Evolutionary conservation across 116 monocot species (phyloP).

Genomic region (Posidonia oceanica): DNA sequence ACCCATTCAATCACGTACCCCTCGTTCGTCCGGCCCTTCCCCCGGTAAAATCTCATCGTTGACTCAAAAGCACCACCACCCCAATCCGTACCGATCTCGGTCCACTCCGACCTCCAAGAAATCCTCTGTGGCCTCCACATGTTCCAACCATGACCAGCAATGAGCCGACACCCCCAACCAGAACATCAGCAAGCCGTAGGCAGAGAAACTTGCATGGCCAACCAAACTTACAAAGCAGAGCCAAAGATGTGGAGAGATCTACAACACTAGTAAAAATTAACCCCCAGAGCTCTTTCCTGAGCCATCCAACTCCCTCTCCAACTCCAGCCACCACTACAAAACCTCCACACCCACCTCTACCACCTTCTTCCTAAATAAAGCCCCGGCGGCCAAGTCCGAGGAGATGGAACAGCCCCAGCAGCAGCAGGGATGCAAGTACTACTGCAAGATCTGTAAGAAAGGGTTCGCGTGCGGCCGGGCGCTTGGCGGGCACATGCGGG

Average conservation of each 20-base stretch:
- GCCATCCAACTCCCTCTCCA: background rate
- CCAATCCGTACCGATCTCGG: no score
- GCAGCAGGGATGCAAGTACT: conserved; percentile 29
- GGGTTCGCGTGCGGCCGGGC: conserved; percentile 68
- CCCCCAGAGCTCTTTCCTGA: background rate
- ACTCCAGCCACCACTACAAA: conserved; percentile 2
- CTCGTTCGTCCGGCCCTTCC: no score
- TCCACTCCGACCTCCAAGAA: background rate
- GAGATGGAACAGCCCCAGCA: conserved; percentile 1
- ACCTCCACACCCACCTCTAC: background rate
- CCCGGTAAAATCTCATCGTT: no score
- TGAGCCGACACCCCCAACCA: background rate
- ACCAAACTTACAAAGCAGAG: background rate
- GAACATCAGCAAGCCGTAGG: background rate
- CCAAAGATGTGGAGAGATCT: background rate
- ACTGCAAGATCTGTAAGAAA: conserved; percentile 67
- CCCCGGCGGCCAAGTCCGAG: no score
- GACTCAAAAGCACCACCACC: no score
- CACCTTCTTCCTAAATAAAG: background rate
- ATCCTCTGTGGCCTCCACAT: background rate
- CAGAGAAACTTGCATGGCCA: background rate
- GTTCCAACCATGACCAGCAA: background rate
- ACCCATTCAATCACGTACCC: no score
- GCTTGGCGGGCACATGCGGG: conserved; percentile 79
- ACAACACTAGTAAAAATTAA: background rate